phyloP scores from a whole-genome alignment of 2,329 filamentous ascomycete genomes.

The Thelonectria olida region DNA sequence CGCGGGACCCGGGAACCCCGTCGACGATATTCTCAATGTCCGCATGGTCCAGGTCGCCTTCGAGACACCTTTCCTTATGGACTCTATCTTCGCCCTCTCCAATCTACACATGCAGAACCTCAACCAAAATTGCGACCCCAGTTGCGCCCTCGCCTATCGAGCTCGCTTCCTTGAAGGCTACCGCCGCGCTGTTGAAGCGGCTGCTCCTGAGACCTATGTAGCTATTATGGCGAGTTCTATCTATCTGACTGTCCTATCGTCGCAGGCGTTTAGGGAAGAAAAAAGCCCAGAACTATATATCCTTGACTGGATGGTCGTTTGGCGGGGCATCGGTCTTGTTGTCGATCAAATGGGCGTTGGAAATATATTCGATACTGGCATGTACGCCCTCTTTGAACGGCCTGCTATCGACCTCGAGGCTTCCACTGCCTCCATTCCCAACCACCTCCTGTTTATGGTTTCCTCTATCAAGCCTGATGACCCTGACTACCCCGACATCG shows the following conservation, averaged over 20 bases:
- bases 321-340: constrained; percentile 63
- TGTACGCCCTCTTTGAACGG: constrained; percentile 58
- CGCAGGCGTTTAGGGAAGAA: constrained; percentile 60
- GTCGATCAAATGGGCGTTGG: constrained; percentile 46
- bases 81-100: constrained; percentile 62
- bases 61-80: constrained; percentile 61
- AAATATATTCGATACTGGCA: constrained; percentile 50
- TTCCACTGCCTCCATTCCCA: constrained; percentile 53
- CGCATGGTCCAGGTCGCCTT: constrained; percentile 61
- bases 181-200: constrained; percentile 58
- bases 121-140: constrained; percentile 49
- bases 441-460: constrained; percentile 60
- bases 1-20: constrained; percentile 42
- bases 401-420: constrained; percentile 58
- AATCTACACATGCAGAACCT: constrained; percentile 59
- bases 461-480: constrained; percentile 54
- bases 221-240: constrained; percentile 63
- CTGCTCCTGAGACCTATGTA: constrained; percentile 55
- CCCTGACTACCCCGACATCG: constrained; percentile 49
- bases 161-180: constrained; percentile 61
- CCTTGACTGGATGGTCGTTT: constrained; percentile 65
- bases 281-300: constrained; percentile 58
- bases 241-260: constrained; percentile 60
- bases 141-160: constrained; percentile 55
- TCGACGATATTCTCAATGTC: constrained; percentile 56